These are phyloP conservation scores for Themeda triandra DNA, from an alignment of 176 grass and related monocot genomes.

Conservation along the genomic window DNA sequence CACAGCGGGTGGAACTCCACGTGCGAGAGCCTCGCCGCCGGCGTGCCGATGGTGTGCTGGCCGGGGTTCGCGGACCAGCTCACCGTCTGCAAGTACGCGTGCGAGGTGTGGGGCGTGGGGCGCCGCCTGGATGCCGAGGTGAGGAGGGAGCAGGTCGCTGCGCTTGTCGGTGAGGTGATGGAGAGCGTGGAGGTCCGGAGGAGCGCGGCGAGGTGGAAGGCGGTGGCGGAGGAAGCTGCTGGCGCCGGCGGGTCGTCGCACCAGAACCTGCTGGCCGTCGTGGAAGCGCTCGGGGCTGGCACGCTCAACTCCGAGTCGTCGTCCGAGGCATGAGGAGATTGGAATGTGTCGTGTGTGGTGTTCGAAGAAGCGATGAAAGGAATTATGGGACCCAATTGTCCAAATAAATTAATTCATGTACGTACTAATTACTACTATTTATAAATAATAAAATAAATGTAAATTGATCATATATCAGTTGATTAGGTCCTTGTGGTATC, in stretches of 20 bases:
- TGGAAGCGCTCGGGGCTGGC: neutral
- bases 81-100: slow-evolving; percentile 6
- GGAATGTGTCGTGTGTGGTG: too few relatives aligned
- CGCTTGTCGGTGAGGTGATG: neutral
- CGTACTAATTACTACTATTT: too few relatives aligned
- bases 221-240: neutral
- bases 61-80: neutral
- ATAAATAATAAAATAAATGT: too few relatives aligned
- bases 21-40: slow-evolving; percentile 8
- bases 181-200: neutral
- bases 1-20: slow-evolving; percentile 55
- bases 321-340: neutral
- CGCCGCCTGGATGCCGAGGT: neutral
- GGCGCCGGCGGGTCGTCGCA: neutral
- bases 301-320: neutral
- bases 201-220: neutral
- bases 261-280: neutral
- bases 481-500: too few relatives aligned
- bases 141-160: neutral
- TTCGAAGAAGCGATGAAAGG: too few relatives aligned
- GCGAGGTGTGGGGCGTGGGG: neutral
- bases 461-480: too few relatives aligned
- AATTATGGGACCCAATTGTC: too few relatives aligned
- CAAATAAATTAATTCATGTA: too few relatives aligned
- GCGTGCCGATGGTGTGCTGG: slow-evolving; percentile 8